Evolutionary conservation across 225 moss, liverwort and hornwort genomes (phyloP), one percentile per base, ranked within the genome.

Genomic region (Anthoceros angustus): DNA sequence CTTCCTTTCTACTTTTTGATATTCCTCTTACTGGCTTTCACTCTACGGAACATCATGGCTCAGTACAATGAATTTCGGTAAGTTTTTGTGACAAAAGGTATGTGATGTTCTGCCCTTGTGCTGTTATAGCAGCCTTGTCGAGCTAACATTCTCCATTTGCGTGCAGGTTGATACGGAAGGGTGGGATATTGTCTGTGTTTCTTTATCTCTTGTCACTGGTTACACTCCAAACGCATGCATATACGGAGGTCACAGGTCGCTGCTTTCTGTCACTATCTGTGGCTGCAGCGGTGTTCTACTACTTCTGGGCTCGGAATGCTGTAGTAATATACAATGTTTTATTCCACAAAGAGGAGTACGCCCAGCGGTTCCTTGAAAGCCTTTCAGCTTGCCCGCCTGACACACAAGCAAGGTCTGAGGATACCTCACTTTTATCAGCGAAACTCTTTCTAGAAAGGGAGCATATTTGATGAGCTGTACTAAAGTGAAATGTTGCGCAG

Each of bases 291-390:
- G 83, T 83, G 6, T 80, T 76, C 64, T 83, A 83, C 48, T 83
- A 83, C 55, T 80, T 83, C 42, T 80, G 77, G 74, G 83, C 83
- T 42, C 77, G 83, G 20, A 83, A 83, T 43, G 73, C 66, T 64
- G 70, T 71, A 66, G 83, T 80, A 11, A 62, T 83, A 32, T 77
- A 73, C 48, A 74, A 75, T 72, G 77, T 72, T 40, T 23, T 80
- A 41, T 80, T 80, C 61, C 60, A 80, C 62, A 76, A 64, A 26
- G 67, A 73, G 32, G 72, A 69, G 43, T 83, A 75, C 42, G 46
- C 77, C 21, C 69, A 42, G 55, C 64, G 64, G 25, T 83, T 60
- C 61, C 16, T 5, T n/a, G 40, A 62, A 41, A 55, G 14, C 55
- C 18, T 55, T 18, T 23, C 18, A 23, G 55, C 55, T 55, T 55